Evolutionary conservation across 495 filamentous ascomycete genomes (phyloP), one percentile per base, ranked within the genome.

Genomic region (Aspergillus leporis): DNA sequence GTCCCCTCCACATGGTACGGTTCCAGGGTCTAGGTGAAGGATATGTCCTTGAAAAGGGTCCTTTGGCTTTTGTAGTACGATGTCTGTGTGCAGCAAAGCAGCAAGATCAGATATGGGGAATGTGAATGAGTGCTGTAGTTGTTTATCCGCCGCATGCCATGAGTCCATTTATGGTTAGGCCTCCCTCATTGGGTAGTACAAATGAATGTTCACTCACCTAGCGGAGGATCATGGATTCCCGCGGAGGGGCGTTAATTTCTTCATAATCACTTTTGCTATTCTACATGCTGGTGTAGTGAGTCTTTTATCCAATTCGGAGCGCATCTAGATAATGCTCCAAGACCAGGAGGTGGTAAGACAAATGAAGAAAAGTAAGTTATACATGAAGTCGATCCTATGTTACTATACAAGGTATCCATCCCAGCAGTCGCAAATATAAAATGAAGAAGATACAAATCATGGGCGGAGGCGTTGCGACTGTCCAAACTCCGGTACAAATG

Each of bases 1-100:
- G 84, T 84, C 55, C 85, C 85, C 25, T 80, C 78, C 32, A 87
- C 72, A 70, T n/a, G n/a, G n/a, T n/a, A n/a, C n/a, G n/a, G n/a
- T n/a, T n/a, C n/a, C n/a, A n/a, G n/a, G n/a, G n/a, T n/a, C n/a
- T n/a, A n/a, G n/a, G n/a, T n/a, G n/a, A n/a, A n/a, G n/a, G n/a
- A n/a, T n/a, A n/a, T n/a, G n/a, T n/a, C n/a, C n/a, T n/a, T n/a
- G n/a, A n/a, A n/a, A n/a, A n/a, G n/a, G n/a, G n/a, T n/a, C n/a
- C n/a, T n/a, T n/a, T n/a, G n/a, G n/a, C n/a, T n/a, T n/a, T n/a
- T n/a, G n/a, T n/a, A n/a, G n/a, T n/a, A n/a, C n/a, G n/a, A n/a
- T n/a, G n/a, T n/a, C n/a, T n/a, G n/a, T n/a, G n/a, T n/a, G n/a
- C n/a, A n/a, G n/a, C n/a, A n/a, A n/a, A 28, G 3, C 25, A 28